Evolutionary conservation across 768 basidiomycete species (phyloP), one percentile per base, ranked within the genome.

Genomic region (Pulveroboletus sp.): DNA sequence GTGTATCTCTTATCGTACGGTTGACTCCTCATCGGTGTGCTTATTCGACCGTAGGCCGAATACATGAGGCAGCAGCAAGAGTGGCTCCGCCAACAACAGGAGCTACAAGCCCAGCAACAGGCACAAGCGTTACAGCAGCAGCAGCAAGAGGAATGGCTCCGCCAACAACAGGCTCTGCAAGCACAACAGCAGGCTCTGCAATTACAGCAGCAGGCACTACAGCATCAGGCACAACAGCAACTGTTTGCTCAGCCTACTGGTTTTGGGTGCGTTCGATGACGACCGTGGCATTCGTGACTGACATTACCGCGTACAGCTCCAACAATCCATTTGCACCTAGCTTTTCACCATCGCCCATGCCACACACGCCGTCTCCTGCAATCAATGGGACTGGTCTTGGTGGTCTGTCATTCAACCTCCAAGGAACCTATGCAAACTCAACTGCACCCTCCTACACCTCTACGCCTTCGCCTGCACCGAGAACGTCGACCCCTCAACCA

Each of bases 321-420:
- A 98, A 98, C 76, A 99, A 99, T 65, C 97, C 97, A 1, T 98
- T 99, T 60, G 94, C 93, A 0, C 63, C 74, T 53, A 49, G 68
- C 20, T 20, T 70, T 40, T 52, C 69, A 23, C 45, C 66, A 16
- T 44, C 66, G 21, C 59, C 70, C 8, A 60, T 65, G 20, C 44
- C 69, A 17, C 64, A 78, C 1, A 56, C 69, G 0, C 57, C 75
- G 2, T 65, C 71, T 9, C 41, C 67, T 57, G 49, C 63, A 63
- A 25, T 63, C 68, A 44, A 74, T 58, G 47, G 60, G 47, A 48
- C 61, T 48, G 38, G 71, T 45, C 5, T 32, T 12, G 50, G 72
- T 8, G 51, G 72, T 8, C 80, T 84, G 1, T 72, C 77, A 14
- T 90, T 87, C 76, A 87, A 84, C 57, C 75, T 87, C 20, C 75